phyloP scores from a whole-genome alignment of 495 filamentous ascomycete genomes.

The Stereocaulon alpinum region DNA sequence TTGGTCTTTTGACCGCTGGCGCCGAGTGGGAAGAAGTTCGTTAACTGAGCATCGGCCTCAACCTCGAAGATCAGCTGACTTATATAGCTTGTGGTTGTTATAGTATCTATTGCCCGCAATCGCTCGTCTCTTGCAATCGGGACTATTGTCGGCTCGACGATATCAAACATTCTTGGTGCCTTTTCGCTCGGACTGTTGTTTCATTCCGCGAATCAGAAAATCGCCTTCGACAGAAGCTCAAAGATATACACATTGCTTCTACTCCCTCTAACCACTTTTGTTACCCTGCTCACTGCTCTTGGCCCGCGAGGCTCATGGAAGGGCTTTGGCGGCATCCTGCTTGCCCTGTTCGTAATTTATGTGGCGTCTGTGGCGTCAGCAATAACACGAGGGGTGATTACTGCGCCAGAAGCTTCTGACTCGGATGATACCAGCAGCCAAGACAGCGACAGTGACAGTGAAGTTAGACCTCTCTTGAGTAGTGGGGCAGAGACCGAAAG shows the following conservation, averaged over 20 bases:
- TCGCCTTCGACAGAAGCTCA: conserved; percentile 20
- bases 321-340: neutral
- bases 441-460: neutral
- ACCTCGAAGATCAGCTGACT: too few relatives aligned
- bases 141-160: conserved; percentile 45
- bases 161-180: conserved; percentile 47
- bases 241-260: neutral
- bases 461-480: neutral
- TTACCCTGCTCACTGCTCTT: neutral
- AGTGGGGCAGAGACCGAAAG: neutral
- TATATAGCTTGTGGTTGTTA: conserved; percentile 42
- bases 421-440: conserved; percentile 11
- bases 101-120: conserved; percentile 36
- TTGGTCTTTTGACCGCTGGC: conserved; percentile 44
- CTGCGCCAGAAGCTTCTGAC: conserved; percentile 32
- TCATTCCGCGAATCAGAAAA: conserved; percentile 24
- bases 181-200: conserved; percentile 44
- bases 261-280: neutral
- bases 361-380: conserved; percentile 35
- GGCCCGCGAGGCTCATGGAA: neutral
- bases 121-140: conserved; percentile 42
- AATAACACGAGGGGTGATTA: conserved; percentile 36
- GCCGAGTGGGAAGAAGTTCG: conserved; percentile 49
- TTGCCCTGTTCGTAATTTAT: conserved; percentile 35
- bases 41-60: conserved; percentile 6